A percentile compares a stretch with the other conserved stretches of the same genome.
These are phyloP conservation scores for Trypanosoma platydactyli DNA, from an alignment of 208 protist genomes.

Conservation along the genomic window DNA sequence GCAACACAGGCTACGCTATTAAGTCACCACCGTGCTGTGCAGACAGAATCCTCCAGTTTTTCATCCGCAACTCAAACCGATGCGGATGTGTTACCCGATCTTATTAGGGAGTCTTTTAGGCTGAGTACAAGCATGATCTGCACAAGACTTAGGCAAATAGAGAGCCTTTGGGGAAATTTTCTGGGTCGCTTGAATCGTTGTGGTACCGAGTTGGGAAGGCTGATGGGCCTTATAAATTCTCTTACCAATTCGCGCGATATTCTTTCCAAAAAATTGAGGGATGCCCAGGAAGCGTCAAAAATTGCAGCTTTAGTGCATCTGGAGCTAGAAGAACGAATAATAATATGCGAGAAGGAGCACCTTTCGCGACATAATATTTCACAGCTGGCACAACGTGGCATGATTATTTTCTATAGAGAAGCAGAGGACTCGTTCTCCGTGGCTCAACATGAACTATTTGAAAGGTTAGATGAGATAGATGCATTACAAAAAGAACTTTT, in stretches of 20 bases:
- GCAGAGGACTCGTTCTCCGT: conserved; percentile 1
- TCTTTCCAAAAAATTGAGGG: conserved; percentile 1
- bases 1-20: conserved; percentile 6
- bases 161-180: conserved; percentile 5
- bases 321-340: conserved; percentile 9
- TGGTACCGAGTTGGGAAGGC: conserved; percentile 3
- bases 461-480: conserved; percentile 25
- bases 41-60: conserved; percentile 2
- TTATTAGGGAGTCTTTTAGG: conserved; percentile 11
- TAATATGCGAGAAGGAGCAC: conserved; percentile 11
- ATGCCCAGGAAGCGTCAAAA: background rate
- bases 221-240: background rate
- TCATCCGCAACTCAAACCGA: conserved; percentile 23
- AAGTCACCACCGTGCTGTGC: background rate
- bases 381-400: background rate
- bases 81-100: conserved; percentile 3
- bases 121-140: background rate
- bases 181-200: conserved; percentile 5
- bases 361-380: conserved; percentile 10
- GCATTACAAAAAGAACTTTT: conserved; percentile 8
- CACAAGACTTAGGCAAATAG: conserved; percentile 3
- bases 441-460: conserved; percentile 13
- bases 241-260: conserved; percentile 10
- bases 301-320: background rate
- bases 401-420: conserved; percentile 10